These are phyloP conservation scores for Lasiodiplodia gonubiensis DNA, from an alignment of 2,329 filamentous ascomycete species.

Conservation along the genomic window DNA sequence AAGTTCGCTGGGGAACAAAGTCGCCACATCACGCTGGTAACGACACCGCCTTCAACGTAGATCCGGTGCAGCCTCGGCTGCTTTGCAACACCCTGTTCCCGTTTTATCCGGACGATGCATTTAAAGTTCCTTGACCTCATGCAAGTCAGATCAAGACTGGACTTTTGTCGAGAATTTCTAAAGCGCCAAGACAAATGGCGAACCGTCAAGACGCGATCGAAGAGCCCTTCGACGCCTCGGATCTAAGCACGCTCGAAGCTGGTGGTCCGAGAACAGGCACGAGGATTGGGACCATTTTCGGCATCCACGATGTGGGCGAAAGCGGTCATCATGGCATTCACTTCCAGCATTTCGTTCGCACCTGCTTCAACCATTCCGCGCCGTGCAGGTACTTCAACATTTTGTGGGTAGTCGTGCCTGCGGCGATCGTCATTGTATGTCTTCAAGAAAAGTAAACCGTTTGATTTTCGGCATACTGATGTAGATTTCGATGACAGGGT, in stretches of 20 bases:
- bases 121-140: background rate
- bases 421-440: slow-evolving; percentile 66
- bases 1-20: background rate
- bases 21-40: background rate
- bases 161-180: background rate
- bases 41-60: slow-evolving; percentile 9
- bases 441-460: background rate
- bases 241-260: background rate
- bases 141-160: background rate
- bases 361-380: slow-evolving; percentile 69
- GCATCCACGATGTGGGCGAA: slow-evolving; percentile 63
- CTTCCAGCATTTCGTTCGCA: slow-evolving; percentile 66
- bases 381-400: slow-evolving; percentile 70
- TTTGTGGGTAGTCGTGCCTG: slow-evolving; percentile 76
- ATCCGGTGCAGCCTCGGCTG: slow-evolving; percentile 14
- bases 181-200: background rate
- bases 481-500: slow-evolving; percentile 54
- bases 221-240: background rate
- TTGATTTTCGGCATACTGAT: slow-evolving; percentile 49
- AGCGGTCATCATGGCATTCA: slow-evolving; percentile 71
- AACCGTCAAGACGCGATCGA: background rate
- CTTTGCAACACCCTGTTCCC: background rate
- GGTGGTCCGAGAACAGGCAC: background rate
- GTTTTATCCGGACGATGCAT: background rate
- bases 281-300: slow-evolving; percentile 26